These are phyloP conservation scores for Metarhizium sp. DNA, from an alignment of 2,329 filamentous ascomycete species.

Conservation along the genomic window DNA sequence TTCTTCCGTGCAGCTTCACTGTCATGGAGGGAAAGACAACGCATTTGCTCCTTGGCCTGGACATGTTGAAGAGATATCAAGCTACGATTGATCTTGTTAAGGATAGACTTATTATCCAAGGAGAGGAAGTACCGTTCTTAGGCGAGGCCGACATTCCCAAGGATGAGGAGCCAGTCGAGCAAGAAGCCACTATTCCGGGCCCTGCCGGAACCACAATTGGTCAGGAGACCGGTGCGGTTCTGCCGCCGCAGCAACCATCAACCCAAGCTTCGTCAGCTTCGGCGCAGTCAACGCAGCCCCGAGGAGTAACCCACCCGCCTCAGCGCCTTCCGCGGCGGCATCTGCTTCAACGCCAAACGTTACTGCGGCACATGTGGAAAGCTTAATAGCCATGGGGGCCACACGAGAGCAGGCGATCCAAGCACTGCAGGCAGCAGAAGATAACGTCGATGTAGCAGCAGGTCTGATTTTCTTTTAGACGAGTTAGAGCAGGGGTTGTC, in stretches of 20 bases:
- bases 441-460: slow-evolving; percentile 62
- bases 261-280: slow-evolving; percentile 12
- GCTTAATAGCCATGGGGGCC: slow-evolving; percentile 70
- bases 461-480: slow-evolving; percentile 11
- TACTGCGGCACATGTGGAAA: slow-evolving; percentile 60
- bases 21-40: slow-evolving; percentile 99
- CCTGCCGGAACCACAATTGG: slow-evolving; percentile 87
- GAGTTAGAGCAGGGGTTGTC: background rate
- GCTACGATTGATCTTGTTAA: slow-evolving; percentile 81
- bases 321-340: slow-evolving; percentile 16
- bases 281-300: slow-evolving; percentile 13
- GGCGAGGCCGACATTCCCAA: slow-evolving; percentile 93
- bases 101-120: slow-evolving; percentile 80
- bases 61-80: slow-evolving; percentile 96
- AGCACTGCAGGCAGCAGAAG: slow-evolving; percentile 72
- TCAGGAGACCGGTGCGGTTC: slow-evolving; percentile 69
- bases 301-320: slow-evolving; percentile 9
- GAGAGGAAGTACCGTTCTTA: slow-evolving; percentile 79
- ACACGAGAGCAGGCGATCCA: slow-evolving; percentile 66
- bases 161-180: slow-evolving; percentile 60
- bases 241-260: slow-evolving; percentile 14
- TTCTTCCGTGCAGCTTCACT: slow-evolving; percentile 90
- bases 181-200: slow-evolving; percentile 77
- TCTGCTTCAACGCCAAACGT: slow-evolving; percentile 20
- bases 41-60: slow-evolving; percentile 82